A percentile compares a stretch with the other conserved stretches of the same genome.
phyloP scores from a whole-genome alignment of 2,329 filamentous ascomycete species.

The Dactylellina cionopaga region DNA sequence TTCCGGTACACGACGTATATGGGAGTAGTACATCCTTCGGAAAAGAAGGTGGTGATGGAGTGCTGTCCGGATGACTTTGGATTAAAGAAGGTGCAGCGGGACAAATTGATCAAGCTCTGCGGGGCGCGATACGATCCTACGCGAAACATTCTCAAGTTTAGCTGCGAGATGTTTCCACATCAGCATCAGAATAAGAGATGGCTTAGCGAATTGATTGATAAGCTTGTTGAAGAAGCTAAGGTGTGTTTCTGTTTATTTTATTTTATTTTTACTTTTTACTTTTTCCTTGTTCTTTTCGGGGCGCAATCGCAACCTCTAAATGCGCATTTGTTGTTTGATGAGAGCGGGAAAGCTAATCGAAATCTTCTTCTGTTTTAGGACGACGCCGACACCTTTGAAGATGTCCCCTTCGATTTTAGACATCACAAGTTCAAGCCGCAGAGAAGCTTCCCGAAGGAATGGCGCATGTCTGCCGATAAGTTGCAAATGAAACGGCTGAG shows the following conservation, averaged over 20 bases:
- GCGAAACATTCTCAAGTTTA: slow-evolving; percentile 84
- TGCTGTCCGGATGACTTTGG: slow-evolving; percentile 78
- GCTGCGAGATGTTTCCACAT: slow-evolving; percentile 85
- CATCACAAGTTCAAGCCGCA: slow-evolving; percentile 69
- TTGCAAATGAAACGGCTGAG: slow-evolving; percentile 40
- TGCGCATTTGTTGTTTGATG: not conserved
- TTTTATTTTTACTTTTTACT: not conserved
- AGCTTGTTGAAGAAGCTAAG: slow-evolving; percentile 78
- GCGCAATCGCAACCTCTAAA: not conserved
- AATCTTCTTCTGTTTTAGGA: slow-evolving; percentile 64
- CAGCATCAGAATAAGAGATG: slow-evolving; percentile 98
- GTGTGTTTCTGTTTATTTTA: slow-evolving; percentile 60
- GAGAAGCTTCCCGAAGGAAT: slow-evolving; percentile 77
- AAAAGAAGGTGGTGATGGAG: slow-evolving; percentile 93
- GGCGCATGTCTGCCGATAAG: slow-evolving; percentile 79
- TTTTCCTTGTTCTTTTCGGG: not conserved
- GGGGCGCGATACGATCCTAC: slow-evolving; percentile 88
- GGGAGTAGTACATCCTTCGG: slow-evolving; percentile 89
- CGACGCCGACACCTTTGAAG: slow-evolving; percentile 80
- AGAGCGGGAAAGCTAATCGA: too few species aligned
- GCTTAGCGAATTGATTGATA: slow-evolving; percentile 79
- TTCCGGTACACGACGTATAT: slow-evolving; percentile 98
- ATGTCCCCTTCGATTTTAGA: slow-evolving; percentile 87
- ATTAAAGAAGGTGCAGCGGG: slow-evolving; percentile 71
- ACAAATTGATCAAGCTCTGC: slow-evolving; percentile 87